Conservation (phyloP, 495 filamentous ascomycete genomes). For the Xylaria cubensis region DNA sequence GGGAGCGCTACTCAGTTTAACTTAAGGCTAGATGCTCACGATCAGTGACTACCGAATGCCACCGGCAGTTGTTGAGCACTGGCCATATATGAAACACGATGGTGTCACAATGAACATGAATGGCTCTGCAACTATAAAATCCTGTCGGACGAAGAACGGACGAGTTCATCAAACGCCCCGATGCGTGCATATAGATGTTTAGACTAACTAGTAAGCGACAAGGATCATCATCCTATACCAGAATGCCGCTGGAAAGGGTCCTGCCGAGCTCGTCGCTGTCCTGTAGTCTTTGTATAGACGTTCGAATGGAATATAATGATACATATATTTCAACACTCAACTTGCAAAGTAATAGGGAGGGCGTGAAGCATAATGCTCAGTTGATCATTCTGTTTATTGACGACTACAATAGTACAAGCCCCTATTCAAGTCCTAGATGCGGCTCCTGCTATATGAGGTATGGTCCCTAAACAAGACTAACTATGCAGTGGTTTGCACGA, state of each 20-base stretch:
- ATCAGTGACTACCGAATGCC: slow-evolving; percentile 4
- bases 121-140: neutral
- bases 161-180: neutral
- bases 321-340: neutral
- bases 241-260: neutral
- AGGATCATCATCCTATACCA: neutral
- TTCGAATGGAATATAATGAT: slow-evolving; percentile 1
- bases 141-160: neutral
- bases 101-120: neutral
- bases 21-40: neutral
- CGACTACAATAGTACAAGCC: neutral
- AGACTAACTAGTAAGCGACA: slow-evolving; percentile 24
- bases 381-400: neutral
- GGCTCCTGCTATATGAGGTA: neutral
- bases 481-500: neutral
- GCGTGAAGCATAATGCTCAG: neutral
- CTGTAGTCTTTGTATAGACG: neutral
- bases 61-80: slow-evolving; percentile 12
- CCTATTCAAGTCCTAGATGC: neutral
- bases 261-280: neutral
- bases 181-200: too few species aligned
- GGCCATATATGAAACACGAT: neutral
- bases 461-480: neutral
- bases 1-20: neutral
- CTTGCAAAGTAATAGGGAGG: neutral